phyloP scores from a whole-genome alignment of 2,329 filamentous ascomycete species.

The Diaporthe citriasiana region DNA sequence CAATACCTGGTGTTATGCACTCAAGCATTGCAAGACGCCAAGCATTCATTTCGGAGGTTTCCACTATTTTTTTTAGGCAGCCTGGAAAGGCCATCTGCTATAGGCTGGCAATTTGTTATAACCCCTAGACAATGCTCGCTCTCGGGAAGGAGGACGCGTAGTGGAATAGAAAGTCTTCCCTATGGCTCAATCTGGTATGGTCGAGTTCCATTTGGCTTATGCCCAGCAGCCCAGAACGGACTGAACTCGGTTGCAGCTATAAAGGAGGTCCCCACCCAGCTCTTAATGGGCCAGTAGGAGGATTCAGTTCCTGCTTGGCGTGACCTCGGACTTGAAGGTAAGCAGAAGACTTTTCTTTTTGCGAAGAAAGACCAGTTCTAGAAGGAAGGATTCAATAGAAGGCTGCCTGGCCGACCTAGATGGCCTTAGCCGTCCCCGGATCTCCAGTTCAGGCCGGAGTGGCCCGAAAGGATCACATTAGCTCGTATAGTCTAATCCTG shows the following conservation, averaged over 20 bases:
- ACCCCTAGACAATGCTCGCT: constrained; percentile 5
- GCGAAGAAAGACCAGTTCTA: neutral
- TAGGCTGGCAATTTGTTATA: constrained; percentile 14
- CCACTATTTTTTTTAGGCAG: constrained; percentile 30
- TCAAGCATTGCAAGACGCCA: neutral
- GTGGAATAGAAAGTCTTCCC: constrained; percentile 3
- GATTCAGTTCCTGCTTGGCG: neutral
- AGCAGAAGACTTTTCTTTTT: constrained; percentile 23
- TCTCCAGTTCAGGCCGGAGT: constrained; percentile 24
- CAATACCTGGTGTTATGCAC: constrained; percentile 6
- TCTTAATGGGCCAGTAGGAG: neutral
- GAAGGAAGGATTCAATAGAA: constrained; percentile 24
- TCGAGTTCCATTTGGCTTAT: constrained; percentile 31
- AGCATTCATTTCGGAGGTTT: constrained; percentile 28
- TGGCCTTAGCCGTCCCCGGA: constrained; percentile 2
- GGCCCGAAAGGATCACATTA: neutral
- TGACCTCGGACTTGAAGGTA: constrained; percentile 6
- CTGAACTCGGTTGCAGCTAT: neutral
- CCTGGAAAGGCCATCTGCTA: neutral
- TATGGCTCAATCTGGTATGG: constrained; percentile 7
- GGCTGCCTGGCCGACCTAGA: constrained; percentile 20
- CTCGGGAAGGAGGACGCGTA: constrained; percentile 6
- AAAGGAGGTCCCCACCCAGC: neutral
- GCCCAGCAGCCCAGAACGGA: constrained; percentile 3
- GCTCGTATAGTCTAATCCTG: constrained; percentile 3